Base-by-base conservation (phyloP, 495 filamentous ascomycete species). In the Aspergillus incahuasiensis region DNA sequence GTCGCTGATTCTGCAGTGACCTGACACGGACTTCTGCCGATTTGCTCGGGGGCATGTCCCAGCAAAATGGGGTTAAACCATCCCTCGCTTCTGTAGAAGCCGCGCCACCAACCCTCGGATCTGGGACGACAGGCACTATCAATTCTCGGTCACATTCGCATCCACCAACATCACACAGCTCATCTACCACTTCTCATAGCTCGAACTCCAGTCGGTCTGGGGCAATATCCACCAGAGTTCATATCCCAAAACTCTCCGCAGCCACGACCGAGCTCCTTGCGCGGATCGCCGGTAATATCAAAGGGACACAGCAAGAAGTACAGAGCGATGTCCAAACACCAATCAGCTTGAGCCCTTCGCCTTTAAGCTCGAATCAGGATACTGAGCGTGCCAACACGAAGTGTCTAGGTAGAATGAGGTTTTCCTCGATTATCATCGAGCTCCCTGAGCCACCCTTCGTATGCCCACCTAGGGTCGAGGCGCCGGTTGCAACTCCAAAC, bases 21-120 rank as follows among this genome's bases (percentile, higher is more conserved):
- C n/a, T 39, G 1, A 30, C 35, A 9, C 40, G 24, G 20, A 50
- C n/a, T 45, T 43, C 40, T 45, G 44, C 30, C 19, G 24, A 48
- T 24, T 21, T 24, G 35, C 13, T 28, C 35, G 38, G 60, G 60
- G 60, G 63, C 21, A 68, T 68, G 63, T 63, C 62, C 63, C 61
- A 60, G 58, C 64, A 66, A 54, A 54, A 64, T 63, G 64, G 63
- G 56, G 59, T 53, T 59, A 55, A 43, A 39, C 25, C 56, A 56
- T 61, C 58, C 45, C 49, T 57, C 59, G 59, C 60, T 58, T 65
- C 63, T 59, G 64, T 66, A 64, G 56, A 61, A 49, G 54, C 63
- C 54, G 55, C 60, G 46, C 54, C 62, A 53, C 48, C 55, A 52
- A 48, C 54, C 47, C 55, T 58, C 48, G 49, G 48, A 59, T 39